Evolutionary conservation across 1,139 yeast species (phyloP), one percentile per base, ranked within the genome.

Genomic region (Candida labiduridarum): DNA sequence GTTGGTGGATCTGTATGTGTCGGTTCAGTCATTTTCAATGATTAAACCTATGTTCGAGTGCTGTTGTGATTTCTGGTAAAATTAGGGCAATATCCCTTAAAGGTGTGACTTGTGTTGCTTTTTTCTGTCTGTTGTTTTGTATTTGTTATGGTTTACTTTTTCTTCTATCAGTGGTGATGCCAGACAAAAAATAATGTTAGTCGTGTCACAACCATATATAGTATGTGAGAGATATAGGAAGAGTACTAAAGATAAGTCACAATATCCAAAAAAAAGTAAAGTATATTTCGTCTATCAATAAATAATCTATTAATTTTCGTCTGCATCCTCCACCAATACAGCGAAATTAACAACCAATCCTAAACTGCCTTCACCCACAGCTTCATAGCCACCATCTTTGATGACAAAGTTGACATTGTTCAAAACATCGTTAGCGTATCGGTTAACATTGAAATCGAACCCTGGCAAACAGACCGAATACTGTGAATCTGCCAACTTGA

Each of bases 381-480:
- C 76, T 6, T 71, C 76, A 47, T 56, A 60, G 1, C 79, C 79
- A 3, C 72, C 71, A 41, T 62, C 59, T 57, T 76, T 76, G 44
- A 77, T 57, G 4, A 71, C 66, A 78, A 78, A 77, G 53, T 77
- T 76, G 60, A 76, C 74, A 54, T 75, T 76, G 56, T 76, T 63
- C 51, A 77, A 62, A 10, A 66, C 64, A 5, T 75, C 79, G 51
- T 76, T 75, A 39, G 79, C 78, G 52, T 71, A 76, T 40, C 61
- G 63, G 31, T 64, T 62, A 1, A 75, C 79, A 50, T 74, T 66
- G 27, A 77, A 68, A 54, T 76, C 80, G 52, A 76, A 74, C 3
- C 75, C 68, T 0, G 81, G 80, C 14, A 77, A 66, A 39, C 72
- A 61, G 0, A 76, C 76, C 2, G 73, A 68, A 53, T 76, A 76